phyloP scores from a whole-genome alignment of 768 basidiomycete genomes.

The Scleroderma bovista region DNA sequence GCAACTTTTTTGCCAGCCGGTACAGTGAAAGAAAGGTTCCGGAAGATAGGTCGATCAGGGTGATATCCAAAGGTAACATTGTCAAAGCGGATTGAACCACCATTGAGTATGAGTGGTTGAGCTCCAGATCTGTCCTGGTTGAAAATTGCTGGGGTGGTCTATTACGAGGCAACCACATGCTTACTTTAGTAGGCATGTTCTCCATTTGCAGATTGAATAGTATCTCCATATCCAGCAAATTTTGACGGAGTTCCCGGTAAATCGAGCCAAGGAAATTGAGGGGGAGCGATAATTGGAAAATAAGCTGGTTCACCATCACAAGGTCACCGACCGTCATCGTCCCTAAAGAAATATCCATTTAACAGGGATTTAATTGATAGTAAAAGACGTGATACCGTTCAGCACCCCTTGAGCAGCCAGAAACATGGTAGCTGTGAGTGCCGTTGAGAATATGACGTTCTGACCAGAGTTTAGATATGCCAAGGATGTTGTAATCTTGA shows the following conservation, averaged over 20 bases:
- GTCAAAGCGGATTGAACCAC: constrained; percentile 89
- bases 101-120: constrained; percentile 59
- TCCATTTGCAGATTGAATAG: constrained; percentile 86
- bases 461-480: constrained; percentile 95
- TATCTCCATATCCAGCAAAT: constrained; percentile 94
- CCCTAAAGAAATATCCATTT: constrained; percentile 40
- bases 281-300: constrained; percentile 94
- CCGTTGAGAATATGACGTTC: constrained; percentile 92
- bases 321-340: constrained; percentile 98
- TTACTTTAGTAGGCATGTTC: constrained; percentile 63
- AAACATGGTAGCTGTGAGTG: constrained; percentile 93
- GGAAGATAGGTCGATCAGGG: constrained; percentile 88
- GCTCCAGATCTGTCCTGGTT: constrained; percentile 64
- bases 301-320: constrained; percentile 98
- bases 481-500: constrained; percentile 93
- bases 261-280: constrained; percentile 97
- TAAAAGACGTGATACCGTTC: constrained; percentile 49
- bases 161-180: constrained; percentile 6
- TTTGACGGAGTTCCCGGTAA: constrained; percentile 95
- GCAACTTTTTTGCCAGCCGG: constrained; percentile 97
- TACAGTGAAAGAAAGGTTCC: constrained; percentile 78
- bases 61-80: constrained; percentile 92
- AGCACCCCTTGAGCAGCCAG: constrained; percentile 92
- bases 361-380: neutral
- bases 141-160: neutral